Conservation (phyloP, 2,329 filamentous ascomycete genomes). For the Coleophoma cylindrospora region DNA sequence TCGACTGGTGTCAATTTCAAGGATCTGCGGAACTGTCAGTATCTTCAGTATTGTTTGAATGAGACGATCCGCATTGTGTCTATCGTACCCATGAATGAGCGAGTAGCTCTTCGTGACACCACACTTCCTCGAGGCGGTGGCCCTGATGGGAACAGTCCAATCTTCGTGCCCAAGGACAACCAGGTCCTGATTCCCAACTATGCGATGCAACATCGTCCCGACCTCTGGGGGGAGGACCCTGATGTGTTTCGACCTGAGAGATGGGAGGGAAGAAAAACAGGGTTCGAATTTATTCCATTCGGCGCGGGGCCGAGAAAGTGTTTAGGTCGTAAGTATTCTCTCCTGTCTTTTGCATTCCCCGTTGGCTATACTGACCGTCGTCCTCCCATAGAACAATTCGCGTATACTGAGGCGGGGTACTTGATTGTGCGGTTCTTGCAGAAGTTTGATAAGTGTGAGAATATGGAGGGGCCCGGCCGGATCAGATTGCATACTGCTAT, state of each 20-base stretch:
- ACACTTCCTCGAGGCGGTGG: constrained; percentile 30
- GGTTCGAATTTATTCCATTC: constrained; percentile 75
- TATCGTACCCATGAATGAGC: constrained; percentile 45
- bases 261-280: constrained; percentile 56
- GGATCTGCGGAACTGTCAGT: constrained; percentile 13
- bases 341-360: constrained; percentile 10
- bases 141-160: constrained; percentile 20
- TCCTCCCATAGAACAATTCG: constrained; percentile 18
- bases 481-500: constrained; percentile 14
- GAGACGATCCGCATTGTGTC: constrained; percentile 39
- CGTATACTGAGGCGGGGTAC: constrained; percentile 23
- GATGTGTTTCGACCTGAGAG: constrained; percentile 54
- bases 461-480: constrained; percentile 10
- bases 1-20: constrained; percentile 9
- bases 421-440: constrained; percentile 22
- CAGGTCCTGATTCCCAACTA: constrained; percentile 16
- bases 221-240: constrained; percentile 28
- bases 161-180: constrained; percentile 25
- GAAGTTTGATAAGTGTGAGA: constrained; percentile 17
- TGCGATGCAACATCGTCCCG: constrained; percentile 27
- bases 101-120: constrained; percentile 40
- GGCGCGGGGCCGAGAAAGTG: constrained; percentile 64
- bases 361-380: not conserved
- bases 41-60: constrained; percentile 15
- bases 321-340: constrained; percentile 47